A percentile compares a stretch with the other conserved stretches of the same genome.
Conservation (phyloP, 139 green algal genomes). For the Pycnococcus provasolii region DNA sequence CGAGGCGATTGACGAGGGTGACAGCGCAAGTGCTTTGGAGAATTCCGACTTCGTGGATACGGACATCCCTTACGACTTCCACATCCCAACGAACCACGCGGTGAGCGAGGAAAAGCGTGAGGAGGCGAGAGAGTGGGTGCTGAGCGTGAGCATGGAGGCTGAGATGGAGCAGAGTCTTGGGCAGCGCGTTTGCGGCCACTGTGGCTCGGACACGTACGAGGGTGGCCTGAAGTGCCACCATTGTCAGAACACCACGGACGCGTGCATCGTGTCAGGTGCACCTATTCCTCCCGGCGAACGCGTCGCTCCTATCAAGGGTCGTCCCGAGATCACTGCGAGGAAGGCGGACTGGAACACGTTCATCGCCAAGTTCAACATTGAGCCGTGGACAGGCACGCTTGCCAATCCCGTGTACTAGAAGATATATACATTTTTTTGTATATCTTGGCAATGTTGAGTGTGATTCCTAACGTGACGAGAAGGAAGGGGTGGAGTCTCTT, state of each 20-base stretch:
- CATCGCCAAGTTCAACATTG: background rate
- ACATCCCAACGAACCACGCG: conserved; percentile 48
- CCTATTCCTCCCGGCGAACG: conserved; percentile 1
- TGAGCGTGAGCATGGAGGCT: conserved; percentile 58
- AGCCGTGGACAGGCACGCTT: background rate
- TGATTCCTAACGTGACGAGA: no score
- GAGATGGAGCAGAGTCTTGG: conserved; percentile 40
- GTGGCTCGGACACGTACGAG: conserved; percentile 3
- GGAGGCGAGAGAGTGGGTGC: conserved; percentile 51
- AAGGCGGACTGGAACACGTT: conserved; percentile 5
- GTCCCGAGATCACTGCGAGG: background rate
- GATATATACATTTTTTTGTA: background rate
- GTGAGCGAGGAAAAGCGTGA: conserved; percentile 43
- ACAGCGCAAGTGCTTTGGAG: conserved; percentile 38
- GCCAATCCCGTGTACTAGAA: background rate
- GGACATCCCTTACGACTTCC: conserved; percentile 58
- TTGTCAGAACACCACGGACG: background rate
- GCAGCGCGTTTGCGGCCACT: conserved; percentile 1
- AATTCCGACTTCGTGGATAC: conserved; percentile 58
- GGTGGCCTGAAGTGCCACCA: conserved; percentile 1
- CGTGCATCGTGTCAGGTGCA: conserved; percentile 1
- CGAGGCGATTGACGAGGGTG: conserved; percentile 62
- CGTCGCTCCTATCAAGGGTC: background rate
- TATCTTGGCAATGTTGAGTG: no score
- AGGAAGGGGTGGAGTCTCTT: no score